phyloP scores from a whole-genome alignment of 768 basidiomycete genomes.

The Cystobasidium tubakii region DNA sequence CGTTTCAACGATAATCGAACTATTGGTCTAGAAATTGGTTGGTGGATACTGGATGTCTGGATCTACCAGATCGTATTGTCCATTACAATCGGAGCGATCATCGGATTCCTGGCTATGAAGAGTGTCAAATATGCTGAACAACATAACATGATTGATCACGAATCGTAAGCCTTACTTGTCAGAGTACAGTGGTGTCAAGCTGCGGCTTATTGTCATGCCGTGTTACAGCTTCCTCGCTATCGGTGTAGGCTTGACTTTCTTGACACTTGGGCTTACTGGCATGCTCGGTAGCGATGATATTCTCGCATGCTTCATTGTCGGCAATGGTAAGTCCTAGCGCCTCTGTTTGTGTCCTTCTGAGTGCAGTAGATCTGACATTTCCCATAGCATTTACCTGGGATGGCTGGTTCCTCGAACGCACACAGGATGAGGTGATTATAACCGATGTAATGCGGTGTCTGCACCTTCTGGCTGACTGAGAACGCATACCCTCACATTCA shows the following conservation, averaged over 20 bases:
- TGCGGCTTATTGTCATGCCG: slow-evolving; percentile 37
- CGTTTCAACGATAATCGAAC: slow-evolving; percentile 43
- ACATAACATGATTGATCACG: slow-evolving; percentile 50
- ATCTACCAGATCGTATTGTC: slow-evolving; percentile 51
- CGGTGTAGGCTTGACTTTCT: slow-evolving; percentile 42
- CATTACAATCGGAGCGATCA: slow-evolving; percentile 48
- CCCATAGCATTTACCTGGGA: slow-evolving; percentile 37
- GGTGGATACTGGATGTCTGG: slow-evolving; percentile 48
- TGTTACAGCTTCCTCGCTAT: slow-evolving; percentile 31
- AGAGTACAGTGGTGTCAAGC: too few relatives aligned
- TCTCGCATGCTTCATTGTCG: slow-evolving; percentile 50
- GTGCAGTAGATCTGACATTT: slow-evolving; percentile 1
- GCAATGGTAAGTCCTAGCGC: slow-evolving; percentile 40
- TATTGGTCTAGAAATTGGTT: slow-evolving; percentile 48
- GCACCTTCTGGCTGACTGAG: background rate
- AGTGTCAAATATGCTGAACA: slow-evolving; percentile 47
- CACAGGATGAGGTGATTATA: slow-evolving; percentile 45
- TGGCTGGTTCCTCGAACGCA: slow-evolving; percentile 47
- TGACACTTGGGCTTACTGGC: slow-evolving; percentile 48
- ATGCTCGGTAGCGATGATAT: slow-evolving; percentile 52
- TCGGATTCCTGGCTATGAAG: slow-evolving; percentile 50
- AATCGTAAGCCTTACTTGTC: slow-evolving; percentile 50
- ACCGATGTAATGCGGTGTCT: slow-evolving; percentile 40
- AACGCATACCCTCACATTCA: slow-evolving; percentile 38
- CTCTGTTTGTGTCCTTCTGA: slow-evolving; percentile 49